These are phyloP conservation scores for Coemansia sp. DNA, from an alignment of 192 early-diverging fungal genomes.

Conservation along the genomic window DNA sequence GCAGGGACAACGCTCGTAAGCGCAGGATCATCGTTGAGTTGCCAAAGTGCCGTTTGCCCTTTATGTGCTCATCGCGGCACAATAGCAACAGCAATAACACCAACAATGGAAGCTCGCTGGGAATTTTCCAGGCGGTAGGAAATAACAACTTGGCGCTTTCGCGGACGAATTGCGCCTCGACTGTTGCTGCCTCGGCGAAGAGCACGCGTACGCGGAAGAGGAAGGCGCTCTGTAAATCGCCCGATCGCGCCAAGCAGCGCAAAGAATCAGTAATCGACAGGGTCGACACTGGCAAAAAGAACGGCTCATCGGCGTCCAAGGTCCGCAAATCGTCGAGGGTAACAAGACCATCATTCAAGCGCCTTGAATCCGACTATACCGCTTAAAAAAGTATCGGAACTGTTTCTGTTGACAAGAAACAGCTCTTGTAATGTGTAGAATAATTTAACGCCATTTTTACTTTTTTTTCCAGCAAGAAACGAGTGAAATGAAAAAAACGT, in stretches of 20 bases:
- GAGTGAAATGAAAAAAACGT: neutral
- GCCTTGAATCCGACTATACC: conserved; percentile 35
- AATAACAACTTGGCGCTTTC: neutral
- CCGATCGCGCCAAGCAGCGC: conserved; percentile 11
- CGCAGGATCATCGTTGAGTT: conserved; percentile 54
- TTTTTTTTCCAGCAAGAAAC: neutral
- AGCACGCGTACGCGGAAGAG: conserved; percentile 36
- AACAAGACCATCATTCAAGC: conserved; percentile 48
- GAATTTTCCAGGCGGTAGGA: neutral
- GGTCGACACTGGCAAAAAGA: conserved; percentile 8
- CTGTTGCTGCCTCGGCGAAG: neutral
- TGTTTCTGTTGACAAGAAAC: neutral
- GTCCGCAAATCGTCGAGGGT: conserved; percentile 56
- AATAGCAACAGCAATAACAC: conserved; percentile 6
- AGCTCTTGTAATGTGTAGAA: conserved; percentile 12
- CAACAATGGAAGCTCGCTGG: neutral
- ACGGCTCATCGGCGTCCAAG: conserved; percentile 12
- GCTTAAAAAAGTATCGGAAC: conserved; percentile 9
- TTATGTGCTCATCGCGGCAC: conserved; percentile 55
- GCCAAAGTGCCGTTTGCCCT: conserved; percentile 53
- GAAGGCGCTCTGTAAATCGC: conserved; percentile 22
- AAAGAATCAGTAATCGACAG: conserved; percentile 3
- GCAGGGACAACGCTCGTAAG: conserved; percentile 44
- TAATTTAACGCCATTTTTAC: conserved; percentile 3
- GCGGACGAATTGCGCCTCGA: neutral